These are phyloP conservation scores for Fistulifera pelliculosa DNA, from an alignment of 108 stramenopile species.

Conservation along the genomic window DNA sequence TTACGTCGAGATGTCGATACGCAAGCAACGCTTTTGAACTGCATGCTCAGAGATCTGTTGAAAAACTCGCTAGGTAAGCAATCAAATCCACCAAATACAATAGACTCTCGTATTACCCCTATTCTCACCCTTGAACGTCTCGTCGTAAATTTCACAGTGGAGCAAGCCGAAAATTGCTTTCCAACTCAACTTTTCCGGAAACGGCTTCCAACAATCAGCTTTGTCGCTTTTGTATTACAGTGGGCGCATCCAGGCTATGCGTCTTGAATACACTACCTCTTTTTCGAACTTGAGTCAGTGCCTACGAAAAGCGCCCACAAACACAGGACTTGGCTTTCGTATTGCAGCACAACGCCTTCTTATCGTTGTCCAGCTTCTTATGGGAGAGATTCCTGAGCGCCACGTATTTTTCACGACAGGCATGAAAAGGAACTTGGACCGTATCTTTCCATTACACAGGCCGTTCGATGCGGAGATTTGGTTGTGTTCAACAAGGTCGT, in stretches of 20 bases:
- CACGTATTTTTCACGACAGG: constrained; percentile 75
- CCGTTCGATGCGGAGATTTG: constrained; percentile 93
- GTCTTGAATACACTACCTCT: constrained; percentile 92
- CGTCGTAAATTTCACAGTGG: constrained; percentile 36
- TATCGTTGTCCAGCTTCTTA: constrained; percentile 89
- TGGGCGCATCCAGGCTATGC: constrained; percentile 88
- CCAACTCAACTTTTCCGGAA: constrained; percentile 87
- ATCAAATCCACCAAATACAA: background rate
- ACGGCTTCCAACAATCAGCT: constrained; percentile 91
- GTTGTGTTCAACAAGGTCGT: constrained; percentile 76
- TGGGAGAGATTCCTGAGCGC: constrained; percentile 96
- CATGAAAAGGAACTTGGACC: constrained; percentile 75
- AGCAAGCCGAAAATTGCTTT: constrained; percentile 89
- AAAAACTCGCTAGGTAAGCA: constrained; percentile 56
- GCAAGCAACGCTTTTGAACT: constrained; percentile 71
- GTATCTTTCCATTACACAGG: constrained; percentile 90
- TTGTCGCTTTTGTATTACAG: constrained; percentile 92
- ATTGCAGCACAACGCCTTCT: constrained; percentile 78
- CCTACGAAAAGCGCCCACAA: constrained; percentile 90
- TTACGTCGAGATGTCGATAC: constrained; percentile 76
- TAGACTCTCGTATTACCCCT: constrained; percentile 27
- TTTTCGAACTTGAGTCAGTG: constrained; percentile 90
- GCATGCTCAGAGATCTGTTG: constrained; percentile 71
- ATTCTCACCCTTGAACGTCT: constrained; percentile 26
- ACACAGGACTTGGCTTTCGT: constrained; percentile 88